Evolutionary conservation across 2,329 filamentous ascomycete species (phyloP), one percentile per base, ranked within the genome.

Genomic region (Nannizziopsis arthrosporioides): DNA sequence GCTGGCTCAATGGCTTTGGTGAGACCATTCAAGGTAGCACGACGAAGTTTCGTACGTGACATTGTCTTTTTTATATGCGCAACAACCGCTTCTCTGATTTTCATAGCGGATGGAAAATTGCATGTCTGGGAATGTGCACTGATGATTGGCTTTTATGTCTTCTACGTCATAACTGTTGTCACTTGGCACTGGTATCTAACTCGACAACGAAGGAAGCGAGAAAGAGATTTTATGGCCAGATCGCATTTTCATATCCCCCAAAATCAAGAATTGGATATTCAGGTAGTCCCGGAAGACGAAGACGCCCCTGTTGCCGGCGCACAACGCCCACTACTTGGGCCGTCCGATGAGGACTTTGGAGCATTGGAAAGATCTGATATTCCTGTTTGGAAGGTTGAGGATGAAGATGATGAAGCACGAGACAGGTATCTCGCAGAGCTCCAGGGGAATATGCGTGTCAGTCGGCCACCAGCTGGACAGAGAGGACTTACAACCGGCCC

Each of bases 1-100:
- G 88, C 90, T 4, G 92, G 92, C 12, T 94, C 88, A 48, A 98
- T 98, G 92, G 92, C 90, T 11, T 68, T 98, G 48, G 89, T 95
- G n/a, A 78, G 86, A 54, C 92, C 94, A 47, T 98, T 98, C 65
- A 84, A 82, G 55, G 92, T 98, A 45, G 85, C 86, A 46, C 82
- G 81, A 58, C 85, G 84, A 64, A 92, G 87, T 32, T 98, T 96
- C 62, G 77, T 95, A 17, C 78, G 92, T 55, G 92, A 98, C 61
- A 84, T 96, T 9, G 77, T 80, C 50, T 98, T 95, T 70, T 98
- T 98, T 64, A 84, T 93, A 49, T 73, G 86, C 10, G 85, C 92
- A 1, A 83, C 92, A 12, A 75, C 76, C 51, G 95, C 96, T 66
- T 88, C 85, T 61, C 85, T 95, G 76, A 70, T 82, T 2, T 90